Base-by-base conservation (phyloP, 352 stramenopile species). In the Globisporangium carolinianum region DNA sequence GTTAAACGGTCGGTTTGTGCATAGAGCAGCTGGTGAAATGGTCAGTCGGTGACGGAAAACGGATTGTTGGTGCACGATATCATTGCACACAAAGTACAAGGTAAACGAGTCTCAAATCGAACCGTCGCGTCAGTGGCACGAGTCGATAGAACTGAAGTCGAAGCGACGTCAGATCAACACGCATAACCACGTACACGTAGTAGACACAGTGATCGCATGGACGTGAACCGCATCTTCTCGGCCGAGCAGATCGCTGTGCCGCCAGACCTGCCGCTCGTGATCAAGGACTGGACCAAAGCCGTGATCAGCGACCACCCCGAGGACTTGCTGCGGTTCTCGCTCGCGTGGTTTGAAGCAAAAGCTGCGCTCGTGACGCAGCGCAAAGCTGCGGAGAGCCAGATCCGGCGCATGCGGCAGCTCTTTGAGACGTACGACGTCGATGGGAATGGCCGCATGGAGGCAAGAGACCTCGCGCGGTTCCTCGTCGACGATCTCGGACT, bases 201-300 rank as follows among this genome's bases (percentile, higher is more conserved):
- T 32, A 2, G 24, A 32, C 24, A 32, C 24, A 32, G 3, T 32
- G 24, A 32, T 32, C 24, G 18, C 37, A 97, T 97, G 89, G 87
- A 97, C 59, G 84, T 94, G 68, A 96, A 96, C 62, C 83, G 89
- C 52, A 97, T 97, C 51, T 97, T 97, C 63, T 91, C 76, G 48
- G 89, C 89, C 8, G 89, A 97, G 69, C 90, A 97, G 64, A 97
- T 97, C 62, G 84, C 78, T 0, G 87, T 97, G 66, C 81, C 86
- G 8, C 75, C 86, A 0, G 90, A 97, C 45, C 72, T 97, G 11
- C 87, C 89, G 35, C 63, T 75, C 6, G 73, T 97, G 51, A 68
- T 96, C 41, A 96, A 97, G 62, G 85, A 97, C 58, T 97, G 89
- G 80, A 91, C 89, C 6, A 97, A 97, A 71, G 85, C 80, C 3